A percentile compares a stretch with the other conserved stretches of the same genome.
Conservation (phyloP, 2,329 filamentous ascomycete genomes). For the Conoideocrella luteorostrata region DNA sequence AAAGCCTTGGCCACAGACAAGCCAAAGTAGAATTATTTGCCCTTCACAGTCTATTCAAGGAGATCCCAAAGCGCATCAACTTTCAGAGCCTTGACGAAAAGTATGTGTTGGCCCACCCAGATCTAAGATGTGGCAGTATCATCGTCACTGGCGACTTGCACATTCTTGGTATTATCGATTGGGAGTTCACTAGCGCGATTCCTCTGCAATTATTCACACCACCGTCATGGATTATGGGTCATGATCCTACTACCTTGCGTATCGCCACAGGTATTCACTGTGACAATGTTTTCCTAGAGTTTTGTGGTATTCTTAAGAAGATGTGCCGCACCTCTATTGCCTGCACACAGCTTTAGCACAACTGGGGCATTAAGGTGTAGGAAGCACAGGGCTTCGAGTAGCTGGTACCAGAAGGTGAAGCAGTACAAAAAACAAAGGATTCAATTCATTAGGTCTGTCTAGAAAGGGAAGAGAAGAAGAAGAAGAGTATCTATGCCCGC, state of each 20-base stretch:
- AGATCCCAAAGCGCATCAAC: background rate
- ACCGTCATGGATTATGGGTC: conserved; percentile 14
- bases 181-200: conserved; percentile 16
- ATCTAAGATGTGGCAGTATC: conserved; percentile 17
- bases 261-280: background rate
- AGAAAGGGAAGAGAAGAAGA: no score
- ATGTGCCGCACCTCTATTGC: background rate
- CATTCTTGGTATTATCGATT: conserved; percentile 20
- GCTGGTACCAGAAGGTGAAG: no score
- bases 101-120: conserved; percentile 13
- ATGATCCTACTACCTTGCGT: conserved; percentile 1
- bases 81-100: background rate
- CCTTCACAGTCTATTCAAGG: conserved; percentile 5
- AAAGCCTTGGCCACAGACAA: conserved; percentile 4
- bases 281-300: background rate
- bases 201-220: conserved; percentile 12
- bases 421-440: no score
- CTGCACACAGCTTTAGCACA: no score
- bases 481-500: no score
- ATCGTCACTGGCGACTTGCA: conserved; percentile 17
- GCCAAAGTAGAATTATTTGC: conserved; percentile 14
- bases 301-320: background rate
- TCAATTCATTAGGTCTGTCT: no score
- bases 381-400: no score
- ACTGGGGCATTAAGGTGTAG: no score